A percentile compares a stretch with the other conserved stretches of the same genome.
phyloP scores from a whole-genome alignment of 176 grass and related monocot species.

The Calamus simplicifolius region DNA sequence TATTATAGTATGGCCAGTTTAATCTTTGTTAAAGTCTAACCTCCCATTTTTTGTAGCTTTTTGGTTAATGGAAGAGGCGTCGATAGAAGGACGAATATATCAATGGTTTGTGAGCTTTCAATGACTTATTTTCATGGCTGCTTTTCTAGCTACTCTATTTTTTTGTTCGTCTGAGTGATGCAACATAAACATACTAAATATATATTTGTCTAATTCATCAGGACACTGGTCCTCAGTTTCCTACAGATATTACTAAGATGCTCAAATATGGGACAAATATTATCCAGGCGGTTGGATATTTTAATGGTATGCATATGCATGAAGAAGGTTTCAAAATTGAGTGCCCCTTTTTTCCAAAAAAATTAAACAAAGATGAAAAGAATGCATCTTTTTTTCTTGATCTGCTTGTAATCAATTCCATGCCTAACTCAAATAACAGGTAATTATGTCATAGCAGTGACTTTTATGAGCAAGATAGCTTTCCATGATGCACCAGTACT shows the following conservation, averaged over 20 bases:
- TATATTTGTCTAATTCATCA: constrained; percentile 28
- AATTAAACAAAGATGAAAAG: too few relatives aligned
- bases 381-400: too few relatives aligned
- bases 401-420: constrained; percentile 2
- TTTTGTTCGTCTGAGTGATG: not conserved
- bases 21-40: constrained; percentile 6
- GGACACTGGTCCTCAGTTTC: constrained; percentile 83
- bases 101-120: constrained; percentile 45
- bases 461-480: constrained; percentile 41
- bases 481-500: constrained; percentile 36
- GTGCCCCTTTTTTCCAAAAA: too few relatives aligned
- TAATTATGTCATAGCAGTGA: constrained; percentile 73
- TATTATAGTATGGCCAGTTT: constrained; percentile 10
- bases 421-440: constrained; percentile 36
- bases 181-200: too few relatives aligned
- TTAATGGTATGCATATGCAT: constrained; percentile 44
- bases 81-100: constrained; percentile 80
- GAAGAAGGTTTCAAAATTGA: too few relatives aligned
- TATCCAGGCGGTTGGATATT: constrained; percentile 87
- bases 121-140: not conserved
- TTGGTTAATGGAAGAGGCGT: constrained; percentile 87
- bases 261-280: constrained; percentile 98
- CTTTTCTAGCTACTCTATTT: constrained; percentile 19
- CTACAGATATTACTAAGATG: constrained; percentile 93
- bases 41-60: constrained; percentile 49